Percentiles rank a stretch among this genome's conserved stretches.
These are phyloP conservation scores for Chrysanthemum makinoi DNA, from an alignment of 129 eudicot genomes.

Conservation along the genomic window DNA sequence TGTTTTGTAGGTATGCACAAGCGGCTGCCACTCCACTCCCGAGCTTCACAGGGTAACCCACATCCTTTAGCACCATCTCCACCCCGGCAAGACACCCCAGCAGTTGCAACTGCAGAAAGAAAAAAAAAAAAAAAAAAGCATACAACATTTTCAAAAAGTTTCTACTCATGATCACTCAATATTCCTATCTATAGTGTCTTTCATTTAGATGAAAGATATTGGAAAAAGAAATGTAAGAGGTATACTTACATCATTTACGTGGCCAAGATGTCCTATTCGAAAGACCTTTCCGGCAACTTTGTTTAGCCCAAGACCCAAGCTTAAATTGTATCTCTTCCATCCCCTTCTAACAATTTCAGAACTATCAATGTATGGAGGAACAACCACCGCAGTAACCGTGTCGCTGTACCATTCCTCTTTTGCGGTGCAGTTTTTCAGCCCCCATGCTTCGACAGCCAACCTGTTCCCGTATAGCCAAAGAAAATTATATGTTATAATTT, in stretches of 20 bases:
- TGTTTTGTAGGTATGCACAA: conserved; percentile 70
- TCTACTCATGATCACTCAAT: not conserved
- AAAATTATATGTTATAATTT: no score
- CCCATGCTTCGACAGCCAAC: conserved; percentile 84
- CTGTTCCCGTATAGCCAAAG: conserved; percentile 33
- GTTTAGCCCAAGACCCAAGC: conserved; percentile 92
- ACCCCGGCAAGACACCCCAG: conserved; percentile 98
- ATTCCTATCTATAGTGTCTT: not conserved
- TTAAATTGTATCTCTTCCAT: conserved; percentile 87
- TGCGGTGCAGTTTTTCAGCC: conserved; percentile 66
- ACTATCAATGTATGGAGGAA: conserved; percentile 66
- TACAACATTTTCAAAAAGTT: not conserved
- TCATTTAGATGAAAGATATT: not conserved
- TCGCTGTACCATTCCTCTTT: conserved; percentile 96
- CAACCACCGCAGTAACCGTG: conserved; percentile 92
- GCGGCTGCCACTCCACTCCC: conserved; percentile 99
- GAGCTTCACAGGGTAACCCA: conserved; percentile 88
- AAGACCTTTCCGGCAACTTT: conserved; percentile 97
- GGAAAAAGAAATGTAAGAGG: not conserved
- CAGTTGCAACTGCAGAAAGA: conserved; percentile 73
- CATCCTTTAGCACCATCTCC: conserved; percentile 97
- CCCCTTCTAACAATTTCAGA: conserved; percentile 78
- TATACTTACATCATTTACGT: conserved; percentile 80
- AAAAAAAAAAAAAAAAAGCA: not conserved
- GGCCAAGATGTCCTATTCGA: conserved; percentile 99